Evolutionary conservation across 2,329 filamentous ascomycete species (phyloP).

Genomic region (Phyllosticta citrichinensis): DNA sequence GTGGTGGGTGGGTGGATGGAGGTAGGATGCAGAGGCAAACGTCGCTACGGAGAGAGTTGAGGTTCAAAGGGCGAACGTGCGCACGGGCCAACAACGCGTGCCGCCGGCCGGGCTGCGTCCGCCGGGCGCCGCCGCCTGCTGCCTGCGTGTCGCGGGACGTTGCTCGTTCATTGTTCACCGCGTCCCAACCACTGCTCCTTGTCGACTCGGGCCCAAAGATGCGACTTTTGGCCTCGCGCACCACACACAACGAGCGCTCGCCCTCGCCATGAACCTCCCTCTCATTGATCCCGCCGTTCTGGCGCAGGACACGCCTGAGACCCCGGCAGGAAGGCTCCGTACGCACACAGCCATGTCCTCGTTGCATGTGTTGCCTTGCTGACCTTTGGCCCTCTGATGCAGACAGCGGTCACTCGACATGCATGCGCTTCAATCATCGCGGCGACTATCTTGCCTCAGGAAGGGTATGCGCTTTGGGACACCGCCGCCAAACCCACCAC

Average conservation of each 20-base stretch:
- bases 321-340: slow-evolving; percentile 79
- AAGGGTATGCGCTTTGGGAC: slow-evolving; percentile 45
- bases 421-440: slow-evolving; percentile 79
- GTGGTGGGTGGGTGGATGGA: slow-evolving; percentile 15
- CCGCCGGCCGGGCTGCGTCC: neutral
- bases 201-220: neutral
- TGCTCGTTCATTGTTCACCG: neutral
- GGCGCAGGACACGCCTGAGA: slow-evolving; percentile 78
- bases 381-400: neutral
- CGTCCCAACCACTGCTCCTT: neutral
- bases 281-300: slow-evolving; percentile 62
- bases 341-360: slow-evolving; percentile 26
- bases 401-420: slow-evolving; percentile 55
- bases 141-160: neutral
- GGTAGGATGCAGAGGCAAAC: neutral
- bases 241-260: neutral
- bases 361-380: slow-evolving; percentile 52
- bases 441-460: slow-evolving; percentile 93
- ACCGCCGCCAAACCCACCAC: slow-evolving; percentile 13
- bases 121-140: neutral
- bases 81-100: neutral
- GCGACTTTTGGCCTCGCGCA: neutral
- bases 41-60: slow-evolving; percentile 2
- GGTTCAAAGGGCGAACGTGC: slow-evolving; percentile 1
- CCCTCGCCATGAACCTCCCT: slow-evolving; percentile 54